Evolutionary conservation across 1,139 yeast species (phyloP).

Genomic region (Magnusiomyces paraingens): DNA sequence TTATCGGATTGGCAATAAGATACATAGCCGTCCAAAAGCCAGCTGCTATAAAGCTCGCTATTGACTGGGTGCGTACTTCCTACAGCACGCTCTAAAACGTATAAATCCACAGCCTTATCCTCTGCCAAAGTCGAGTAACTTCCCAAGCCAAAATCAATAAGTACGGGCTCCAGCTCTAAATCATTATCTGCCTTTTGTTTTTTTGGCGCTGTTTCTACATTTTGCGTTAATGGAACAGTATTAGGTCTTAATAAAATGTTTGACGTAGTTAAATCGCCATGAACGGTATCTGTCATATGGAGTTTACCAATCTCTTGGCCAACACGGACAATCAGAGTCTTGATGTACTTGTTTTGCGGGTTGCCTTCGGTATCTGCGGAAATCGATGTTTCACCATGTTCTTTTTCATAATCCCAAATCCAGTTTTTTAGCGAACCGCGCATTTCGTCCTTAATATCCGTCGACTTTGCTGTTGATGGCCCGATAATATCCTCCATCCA

Average conservation of each 20-base stretch:
- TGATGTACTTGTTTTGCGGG: constrained; percentile 23
- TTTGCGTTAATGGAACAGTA: not conserved
- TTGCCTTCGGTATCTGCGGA: constrained; percentile 3
- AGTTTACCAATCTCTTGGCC: constrained; percentile 67
- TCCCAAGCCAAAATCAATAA: constrained; percentile 87
- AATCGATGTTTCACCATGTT: constrained; percentile 12
- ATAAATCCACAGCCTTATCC: constrained; percentile 93
- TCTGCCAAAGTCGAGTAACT: constrained; percentile 74
- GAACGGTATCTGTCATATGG: constrained; percentile 75
- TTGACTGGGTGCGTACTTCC: constrained; percentile 80
- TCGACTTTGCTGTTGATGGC: constrained; percentile 2
- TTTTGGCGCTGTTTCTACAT: not conserved
- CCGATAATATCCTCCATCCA: constrained; percentile 76
- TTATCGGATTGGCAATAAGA: constrained; percentile 19
- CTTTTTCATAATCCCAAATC: constrained; percentile 34
- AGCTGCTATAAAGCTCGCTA: constrained; percentile 55
- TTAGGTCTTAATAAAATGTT: constrained; percentile 55
- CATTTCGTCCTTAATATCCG: constrained; percentile 11
- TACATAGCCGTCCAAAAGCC: constrained; percentile 72
- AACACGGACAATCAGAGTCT: constrained; percentile 35
- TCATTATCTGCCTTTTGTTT: constrained; percentile 13
- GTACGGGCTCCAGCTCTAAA: constrained; percentile 38
- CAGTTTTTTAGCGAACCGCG: constrained; percentile 33
- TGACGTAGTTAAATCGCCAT: constrained; percentile 93
- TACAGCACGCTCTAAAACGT: constrained; percentile 89